A percentile compares a stretch with the other conserved stretches of the same genome.
These are phyloP conservation scores for Lyophyllum atratum DNA, from an alignment of 768 basidiomycete genomes.

Conservation along the genomic window DNA sequence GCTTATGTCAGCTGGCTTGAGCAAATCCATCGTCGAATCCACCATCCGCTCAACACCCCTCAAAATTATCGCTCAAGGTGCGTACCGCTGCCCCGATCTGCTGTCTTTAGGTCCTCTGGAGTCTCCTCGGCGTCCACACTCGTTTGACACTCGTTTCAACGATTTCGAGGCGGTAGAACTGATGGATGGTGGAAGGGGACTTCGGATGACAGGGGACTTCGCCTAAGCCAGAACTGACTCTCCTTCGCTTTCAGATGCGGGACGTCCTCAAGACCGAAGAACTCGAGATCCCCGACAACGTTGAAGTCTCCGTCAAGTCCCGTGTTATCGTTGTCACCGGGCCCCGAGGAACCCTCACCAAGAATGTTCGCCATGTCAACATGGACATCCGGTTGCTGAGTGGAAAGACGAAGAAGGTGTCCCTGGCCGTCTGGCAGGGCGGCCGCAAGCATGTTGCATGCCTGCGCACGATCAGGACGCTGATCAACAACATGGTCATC, in stretches of 20 bases:
- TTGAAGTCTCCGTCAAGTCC: slow-evolving; percentile 87
- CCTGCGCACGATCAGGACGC: slow-evolving; percentile 91
- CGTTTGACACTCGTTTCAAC: slow-evolving; percentile 24
- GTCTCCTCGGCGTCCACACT: slow-evolving; percentile 9
- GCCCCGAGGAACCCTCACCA: slow-evolving; percentile 89
- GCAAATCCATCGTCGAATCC: slow-evolving; percentile 19
- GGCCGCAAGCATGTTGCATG: slow-evolving; percentile 98
- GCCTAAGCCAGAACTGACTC: slow-evolving; percentile 41
- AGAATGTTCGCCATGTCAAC: slow-evolving; percentile 90
- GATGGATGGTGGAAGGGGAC: slow-evolving; percentile 18
- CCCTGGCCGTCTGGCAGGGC: slow-evolving; percentile 96
- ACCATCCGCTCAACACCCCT: slow-evolving; percentile 31
- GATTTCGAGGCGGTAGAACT: slow-evolving; percentile 15
- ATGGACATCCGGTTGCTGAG: slow-evolving; percentile 90
- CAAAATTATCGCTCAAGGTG: slow-evolving; percentile 45
- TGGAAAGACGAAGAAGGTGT: slow-evolving; percentile 78
- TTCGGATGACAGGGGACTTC: slow-evolving; percentile 35
- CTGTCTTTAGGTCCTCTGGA: slow-evolving; percentile 17
- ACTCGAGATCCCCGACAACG: slow-evolving; percentile 82
- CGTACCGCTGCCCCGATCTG: slow-evolving; percentile 22
- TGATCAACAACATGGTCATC: slow-evolving; percentile 97
- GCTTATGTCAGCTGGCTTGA: slow-evolving; percentile 38
- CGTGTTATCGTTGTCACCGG: slow-evolving; percentile 91
- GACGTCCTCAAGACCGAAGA: slow-evolving; percentile 94
- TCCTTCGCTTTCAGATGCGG: slow-evolving; percentile 66